Percentiles rank a stretch among this genome's conserved stretches.
Conservation (phyloP, 805 yeast genomes). For the Lipomyces mesembrius region DNA sequence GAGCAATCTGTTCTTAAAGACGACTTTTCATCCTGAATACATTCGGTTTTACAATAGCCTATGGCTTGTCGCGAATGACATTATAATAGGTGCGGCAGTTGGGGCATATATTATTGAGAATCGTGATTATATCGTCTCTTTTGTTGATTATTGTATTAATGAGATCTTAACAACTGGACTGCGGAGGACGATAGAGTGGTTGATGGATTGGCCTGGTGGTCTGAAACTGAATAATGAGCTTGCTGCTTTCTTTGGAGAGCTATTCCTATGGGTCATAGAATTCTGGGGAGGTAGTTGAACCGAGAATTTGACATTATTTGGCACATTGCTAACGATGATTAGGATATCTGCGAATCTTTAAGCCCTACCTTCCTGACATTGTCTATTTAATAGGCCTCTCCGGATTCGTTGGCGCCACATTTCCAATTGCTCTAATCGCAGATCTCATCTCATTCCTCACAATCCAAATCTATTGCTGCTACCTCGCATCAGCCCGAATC, state of each 20-base stretch:
- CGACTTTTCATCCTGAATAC: conserved; percentile 53
- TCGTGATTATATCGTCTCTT: conserved; percentile 41
- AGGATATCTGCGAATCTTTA: conserved; percentile 35
- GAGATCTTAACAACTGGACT: conserved; percentile 54
- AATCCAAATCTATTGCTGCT: conserved; percentile 75
- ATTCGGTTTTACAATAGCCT: conserved; percentile 78
- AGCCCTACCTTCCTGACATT: conserved; percentile 45
- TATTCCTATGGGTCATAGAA: conserved; percentile 81
- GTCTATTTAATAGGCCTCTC: conserved; percentile 49
- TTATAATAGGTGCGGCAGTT: conserved; percentile 70
- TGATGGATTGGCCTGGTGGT: conserved; percentile 91
- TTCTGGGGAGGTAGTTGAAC: conserved; percentile 56
- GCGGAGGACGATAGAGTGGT: conserved; percentile 62
- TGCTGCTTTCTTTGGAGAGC: conserved; percentile 81
- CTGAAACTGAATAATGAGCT: conserved; percentile 86
- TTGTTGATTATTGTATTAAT: conserved; percentile 47
- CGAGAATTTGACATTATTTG: conserved; percentile 14
- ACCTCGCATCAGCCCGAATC: conserved; percentile 75
- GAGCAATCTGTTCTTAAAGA: conserved; percentile 49
- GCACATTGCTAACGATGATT: conserved; percentile 16
- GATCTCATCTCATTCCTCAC: conserved; percentile 69
- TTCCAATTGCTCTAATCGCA: conserved; percentile 65
- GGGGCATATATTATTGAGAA: conserved; percentile 55
- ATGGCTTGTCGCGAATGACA: conserved; percentile 86
- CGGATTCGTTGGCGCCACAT: conserved; percentile 66